Evolutionary conservation across 306 rosid species (phyloP).

Genomic region (Hippophae gyantsensis): DNA sequence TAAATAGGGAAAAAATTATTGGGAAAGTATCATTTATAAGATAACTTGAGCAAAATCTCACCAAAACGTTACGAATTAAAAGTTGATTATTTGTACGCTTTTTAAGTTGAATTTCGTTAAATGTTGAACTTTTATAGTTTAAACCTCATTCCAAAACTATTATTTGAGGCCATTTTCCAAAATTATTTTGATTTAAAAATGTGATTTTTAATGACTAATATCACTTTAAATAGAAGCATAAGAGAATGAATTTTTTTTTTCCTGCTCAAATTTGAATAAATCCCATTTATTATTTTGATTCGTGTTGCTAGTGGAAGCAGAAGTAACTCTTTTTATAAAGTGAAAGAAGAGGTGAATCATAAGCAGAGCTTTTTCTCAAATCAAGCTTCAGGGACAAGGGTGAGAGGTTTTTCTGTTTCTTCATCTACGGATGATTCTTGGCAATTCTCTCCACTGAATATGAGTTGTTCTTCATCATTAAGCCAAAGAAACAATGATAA

Average conservation of each 20-base stretch:
- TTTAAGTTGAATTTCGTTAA: too few species aligned
- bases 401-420: constrained; percentile 53
- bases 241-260: neutral
- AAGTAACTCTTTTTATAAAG: constrained; percentile 52
- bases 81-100: too few species aligned
- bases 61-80: too few species aligned
- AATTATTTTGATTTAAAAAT: too few species aligned
- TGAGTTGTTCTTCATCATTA: constrained; percentile 54
- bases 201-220: too few species aligned
- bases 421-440: constrained; percentile 68
- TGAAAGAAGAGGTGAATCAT: constrained; percentile 59
- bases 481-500: constrained; percentile 24
- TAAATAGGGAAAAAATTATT: too few species aligned
- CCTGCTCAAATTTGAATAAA: neutral
- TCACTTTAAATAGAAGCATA: too few species aligned
- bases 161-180: too few species aligned
- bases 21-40: too few species aligned
- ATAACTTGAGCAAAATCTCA: too few species aligned
- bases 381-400: constrained; percentile 57
- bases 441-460: constrained; percentile 78
- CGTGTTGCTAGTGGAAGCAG: constrained; percentile 21
- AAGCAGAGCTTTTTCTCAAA: constrained; percentile 88
- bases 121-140: too few species aligned
- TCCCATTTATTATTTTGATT: neutral
- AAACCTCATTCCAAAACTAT: too few species aligned